Conservation (phyloP, 2,329 filamentous ascomycete genomes). For the Verticillium albo-atrum region DNA sequence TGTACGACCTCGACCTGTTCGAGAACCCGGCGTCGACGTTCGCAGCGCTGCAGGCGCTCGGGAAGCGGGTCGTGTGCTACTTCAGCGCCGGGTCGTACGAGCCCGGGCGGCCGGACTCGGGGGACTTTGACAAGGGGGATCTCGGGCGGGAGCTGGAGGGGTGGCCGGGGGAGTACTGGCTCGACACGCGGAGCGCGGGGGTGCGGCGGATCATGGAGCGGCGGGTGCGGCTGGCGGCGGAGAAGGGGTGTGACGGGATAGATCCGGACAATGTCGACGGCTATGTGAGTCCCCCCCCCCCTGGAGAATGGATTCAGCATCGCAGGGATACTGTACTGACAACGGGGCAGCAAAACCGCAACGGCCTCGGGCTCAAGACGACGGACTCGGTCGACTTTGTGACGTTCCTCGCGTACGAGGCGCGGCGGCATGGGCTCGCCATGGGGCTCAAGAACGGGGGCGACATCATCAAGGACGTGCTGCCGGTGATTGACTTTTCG, state of each 20-base stretch:
- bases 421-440: constrained; percentile 49
- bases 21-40: constrained; percentile 41
- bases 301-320: too few relatives aligned
- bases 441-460: constrained; percentile 67
- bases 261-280: constrained; percentile 70
- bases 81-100: constrained; percentile 70
- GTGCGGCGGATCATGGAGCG: constrained; percentile 63
- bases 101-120: constrained; percentile 54
- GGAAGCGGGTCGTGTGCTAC: constrained; percentile 67
- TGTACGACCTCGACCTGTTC: constrained; percentile 49
- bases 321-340: too few relatives aligned
- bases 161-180: constrained; percentile 65
- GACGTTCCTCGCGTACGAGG: constrained; percentile 52
- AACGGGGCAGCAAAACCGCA: constrained; percentile 47
- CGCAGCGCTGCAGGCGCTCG: constrained; percentile 50
- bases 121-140: constrained; percentile 49
- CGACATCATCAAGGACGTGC: constrained; percentile 46
- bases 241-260: constrained; percentile 63
- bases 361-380: constrained; percentile 54
- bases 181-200: constrained; percentile 50
- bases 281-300: constrained; percentile 37
- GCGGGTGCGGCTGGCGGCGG: constrained; percentile 53
- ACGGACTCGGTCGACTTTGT: constrained; percentile 55
- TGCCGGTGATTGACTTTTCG: constrained; percentile 54
- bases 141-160: constrained; percentile 54